Evolutionary conservation across 2,329 filamentous ascomycete species (phyloP).

Genomic region (Pezicula carpinea): DNA sequence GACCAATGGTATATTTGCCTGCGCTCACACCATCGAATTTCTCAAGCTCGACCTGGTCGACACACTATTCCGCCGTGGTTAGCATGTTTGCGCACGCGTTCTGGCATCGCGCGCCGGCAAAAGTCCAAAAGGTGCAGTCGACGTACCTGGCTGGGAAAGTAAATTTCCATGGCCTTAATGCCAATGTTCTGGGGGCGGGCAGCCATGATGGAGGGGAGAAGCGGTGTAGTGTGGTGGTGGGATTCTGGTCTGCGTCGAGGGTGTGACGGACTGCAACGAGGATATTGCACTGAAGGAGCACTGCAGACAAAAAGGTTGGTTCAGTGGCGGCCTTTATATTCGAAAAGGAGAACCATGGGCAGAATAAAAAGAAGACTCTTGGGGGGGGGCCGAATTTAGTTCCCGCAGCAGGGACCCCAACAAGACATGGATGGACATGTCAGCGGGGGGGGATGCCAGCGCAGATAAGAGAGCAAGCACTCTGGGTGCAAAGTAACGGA

Average conservation of each 20-base stretch:
- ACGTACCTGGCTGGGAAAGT: constrained; percentile 76
- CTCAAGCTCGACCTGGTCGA: constrained; percentile 78
- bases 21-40: constrained; percentile 79
- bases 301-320: not conserved
- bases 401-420: too few relatives aligned
- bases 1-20: constrained; percentile 87
- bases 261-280: not conserved
- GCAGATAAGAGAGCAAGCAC: too few relatives aligned
- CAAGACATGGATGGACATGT: too few relatives aligned
- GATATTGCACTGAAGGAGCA: not conserved
- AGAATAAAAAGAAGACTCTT: too few relatives aligned
- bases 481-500: too few relatives aligned
- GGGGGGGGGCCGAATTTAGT: too few relatives aligned
- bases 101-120: not conserved
- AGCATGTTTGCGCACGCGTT: constrained; percentile 6
- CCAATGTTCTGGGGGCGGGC: constrained; percentile 80
- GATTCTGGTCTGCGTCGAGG: not conserved
- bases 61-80: constrained; percentile 54
- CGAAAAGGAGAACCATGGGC: too few relatives aligned
- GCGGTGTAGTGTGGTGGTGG: constrained; percentile 9
- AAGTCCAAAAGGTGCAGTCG: constrained; percentile 1
- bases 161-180: constrained; percentile 90
- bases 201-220: constrained; percentile 50
- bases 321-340: too few relatives aligned
- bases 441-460: too few relatives aligned